Percentiles rank a stretch among this genome's conserved stretches.
These are phyloP conservation scores for Penicillium rolfsii DNA, from an alignment of 2,329 filamentous ascomycete genomes.

Conservation along the genomic window DNA sequence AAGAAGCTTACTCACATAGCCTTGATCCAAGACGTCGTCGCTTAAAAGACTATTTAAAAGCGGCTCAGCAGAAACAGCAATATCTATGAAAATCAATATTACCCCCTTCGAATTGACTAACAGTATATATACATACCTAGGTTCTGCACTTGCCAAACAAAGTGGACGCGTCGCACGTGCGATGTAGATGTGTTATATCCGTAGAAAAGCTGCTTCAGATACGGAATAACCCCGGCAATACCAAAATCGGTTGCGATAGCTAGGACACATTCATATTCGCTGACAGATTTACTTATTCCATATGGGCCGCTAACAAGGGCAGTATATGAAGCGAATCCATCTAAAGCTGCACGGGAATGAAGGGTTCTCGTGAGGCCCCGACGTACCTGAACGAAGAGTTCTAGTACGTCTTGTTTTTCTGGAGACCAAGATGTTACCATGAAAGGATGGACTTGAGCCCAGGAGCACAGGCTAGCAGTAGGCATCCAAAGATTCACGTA, in stretches of 20 bases:
- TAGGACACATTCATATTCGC: slow-evolving; percentile 15
- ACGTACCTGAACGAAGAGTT: slow-evolving; percentile 17
- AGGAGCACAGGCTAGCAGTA: slow-evolving; percentile 7
- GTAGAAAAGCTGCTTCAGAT: slow-evolving; percentile 17
- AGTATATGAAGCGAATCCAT: neutral
- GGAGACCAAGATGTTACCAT: slow-evolving; percentile 20
- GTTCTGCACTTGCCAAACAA: slow-evolving; percentile 10
- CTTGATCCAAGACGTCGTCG: slow-evolving; percentile 1
- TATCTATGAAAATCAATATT: neutral
- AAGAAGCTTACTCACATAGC: slow-evolving; percentile 3
- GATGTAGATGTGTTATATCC: slow-evolving; percentile 20
- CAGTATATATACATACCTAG: neutral
- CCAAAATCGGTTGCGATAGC: slow-evolving; percentile 17
- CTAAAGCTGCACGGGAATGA: neutral
- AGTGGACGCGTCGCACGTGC: slow-evolving; percentile 17
- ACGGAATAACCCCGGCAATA: slow-evolving; percentile 14
- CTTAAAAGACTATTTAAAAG: slow-evolving; percentile 1
- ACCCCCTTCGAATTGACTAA: neutral
- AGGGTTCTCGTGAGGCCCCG: slow-evolving; percentile 7
- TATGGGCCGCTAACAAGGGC: slow-evolving; percentile 10
- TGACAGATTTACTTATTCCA: slow-evolving; percentile 12
- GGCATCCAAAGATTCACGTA: slow-evolving; percentile 2
- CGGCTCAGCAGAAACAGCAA: neutral
- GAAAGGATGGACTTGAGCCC: slow-evolving; percentile 15
- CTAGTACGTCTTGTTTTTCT: slow-evolving; percentile 12